These are phyloP conservation scores for Lonicera japonica DNA, from an alignment of 129 eudicot species.

Conservation along the genomic window DNA sequence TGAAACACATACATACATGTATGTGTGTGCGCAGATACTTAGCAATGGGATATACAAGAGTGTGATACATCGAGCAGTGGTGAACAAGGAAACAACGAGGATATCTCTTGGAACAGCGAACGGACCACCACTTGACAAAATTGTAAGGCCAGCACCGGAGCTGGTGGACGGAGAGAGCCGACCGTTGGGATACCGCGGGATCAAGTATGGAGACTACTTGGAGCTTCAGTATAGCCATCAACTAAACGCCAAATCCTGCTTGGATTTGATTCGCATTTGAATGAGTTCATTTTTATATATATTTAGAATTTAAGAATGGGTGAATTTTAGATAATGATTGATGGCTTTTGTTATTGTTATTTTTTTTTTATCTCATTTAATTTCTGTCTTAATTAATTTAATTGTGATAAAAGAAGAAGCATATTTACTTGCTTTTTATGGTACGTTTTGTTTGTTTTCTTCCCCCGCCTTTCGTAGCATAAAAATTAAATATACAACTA, in stretches of 20 bases:
- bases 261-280: not conserved
- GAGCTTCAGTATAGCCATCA: slow-evolving; percentile 12
- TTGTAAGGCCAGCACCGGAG: slow-evolving; percentile 27
- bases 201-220: slow-evolving; percentile 28
- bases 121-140: slow-evolving; percentile 28
- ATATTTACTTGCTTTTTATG: too few relatives aligned
- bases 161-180: slow-evolving; percentile 11
- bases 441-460: too few relatives aligned
- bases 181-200: slow-evolving; percentile 18
- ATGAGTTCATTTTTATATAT: not conserved
- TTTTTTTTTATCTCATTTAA: too few relatives aligned
- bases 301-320: too few relatives aligned
- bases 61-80: slow-evolving; percentile 29
- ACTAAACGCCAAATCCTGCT: slow-evolving; percentile 2
- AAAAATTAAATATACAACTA: too few relatives aligned
- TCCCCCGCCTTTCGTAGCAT: too few relatives aligned
- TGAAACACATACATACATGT: too few relatives aligned
- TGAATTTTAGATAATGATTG: too few relatives aligned
- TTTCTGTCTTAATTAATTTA: too few relatives aligned
- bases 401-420: too few relatives aligned
- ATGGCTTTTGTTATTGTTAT: too few relatives aligned
- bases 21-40: slow-evolving; percentile 25
- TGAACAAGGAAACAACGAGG: slow-evolving; percentile 24
- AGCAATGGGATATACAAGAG: slow-evolving; percentile 33
- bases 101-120: slow-evolving; percentile 26